A percentile compares a stretch with the other conserved stretches of the same genome.
Conservation (phyloP, 305 asterid species). For the Fraxinus floribunda region DNA sequence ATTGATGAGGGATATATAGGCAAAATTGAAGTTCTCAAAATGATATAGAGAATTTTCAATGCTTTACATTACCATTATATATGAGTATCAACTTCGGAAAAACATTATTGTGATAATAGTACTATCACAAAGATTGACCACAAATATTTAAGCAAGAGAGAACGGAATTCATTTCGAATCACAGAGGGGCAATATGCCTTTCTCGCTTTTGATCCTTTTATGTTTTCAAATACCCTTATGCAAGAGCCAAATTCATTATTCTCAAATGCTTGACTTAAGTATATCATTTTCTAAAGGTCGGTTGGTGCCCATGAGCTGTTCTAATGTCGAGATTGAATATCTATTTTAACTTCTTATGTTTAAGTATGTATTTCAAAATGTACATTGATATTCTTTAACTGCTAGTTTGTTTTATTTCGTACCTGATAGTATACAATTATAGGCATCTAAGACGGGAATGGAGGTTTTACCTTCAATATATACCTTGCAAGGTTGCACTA, state of each 20-base stretch:
- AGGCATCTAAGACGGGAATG: constrained; percentile 66
- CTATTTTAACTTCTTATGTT: background rate
- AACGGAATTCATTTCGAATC: background rate
- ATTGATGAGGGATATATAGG: background rate
- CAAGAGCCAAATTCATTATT: background rate
- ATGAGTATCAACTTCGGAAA: background rate
- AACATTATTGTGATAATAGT: background rate
- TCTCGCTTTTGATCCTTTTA: background rate
- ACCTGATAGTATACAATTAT: constrained; percentile 29
- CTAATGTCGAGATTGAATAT: background rate
- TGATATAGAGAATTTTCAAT: background rate
- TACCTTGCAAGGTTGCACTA: constrained; percentile 64
- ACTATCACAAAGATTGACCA: background rate
- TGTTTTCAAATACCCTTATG: background rate
- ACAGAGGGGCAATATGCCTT: background rate
- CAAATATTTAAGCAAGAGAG: background rate
- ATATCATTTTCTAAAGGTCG: background rate
- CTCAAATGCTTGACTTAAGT: background rate
- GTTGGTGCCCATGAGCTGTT: background rate
- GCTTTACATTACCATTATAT: background rate
- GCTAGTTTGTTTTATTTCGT: background rate
- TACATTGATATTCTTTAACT: background rate
- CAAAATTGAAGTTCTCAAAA: background rate
- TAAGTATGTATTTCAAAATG: background rate
- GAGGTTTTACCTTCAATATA: constrained; percentile 56